Percentiles rank a stretch among this genome's conserved stretches.
phyloP scores from a whole-genome alignment of 2,329 filamentous ascomycete species.

The Scedosporium apiospermum region DNA sequence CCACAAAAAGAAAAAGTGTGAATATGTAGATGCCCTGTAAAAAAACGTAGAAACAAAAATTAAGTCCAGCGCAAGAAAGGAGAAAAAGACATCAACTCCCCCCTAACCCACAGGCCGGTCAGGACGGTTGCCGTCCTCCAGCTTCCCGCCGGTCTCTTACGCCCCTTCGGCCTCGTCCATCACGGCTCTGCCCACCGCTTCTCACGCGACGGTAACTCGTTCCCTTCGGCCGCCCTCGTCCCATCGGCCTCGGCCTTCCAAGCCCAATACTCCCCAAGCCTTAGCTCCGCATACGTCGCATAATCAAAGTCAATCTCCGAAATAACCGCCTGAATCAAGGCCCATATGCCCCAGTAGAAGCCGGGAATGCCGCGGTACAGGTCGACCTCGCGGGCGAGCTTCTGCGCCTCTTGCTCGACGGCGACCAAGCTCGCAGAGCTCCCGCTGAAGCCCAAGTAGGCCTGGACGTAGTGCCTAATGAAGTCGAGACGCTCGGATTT shows the following conservation, averaged over 20 bases:
- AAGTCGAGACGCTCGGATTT: slow-evolving; percentile 68
- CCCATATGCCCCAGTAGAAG: slow-evolving; percentile 91
- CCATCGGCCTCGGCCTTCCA: slow-evolving; percentile 72
- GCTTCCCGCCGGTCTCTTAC: background rate
- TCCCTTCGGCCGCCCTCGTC: slow-evolving; percentile 38
- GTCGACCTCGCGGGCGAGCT: slow-evolving; percentile 74
- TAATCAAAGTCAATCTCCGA: slow-evolving; percentile 97
- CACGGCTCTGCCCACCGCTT: slow-evolving; percentile 61
- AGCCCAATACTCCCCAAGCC: slow-evolving; percentile 85
- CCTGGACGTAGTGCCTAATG: slow-evolving; percentile 69
- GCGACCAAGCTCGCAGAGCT: slow-evolving; percentile 22
- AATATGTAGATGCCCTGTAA: background rate
- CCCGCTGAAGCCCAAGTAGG: slow-evolving; percentile 51
- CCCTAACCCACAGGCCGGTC: too few relatives aligned
- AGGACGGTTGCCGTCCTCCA: too few relatives aligned
- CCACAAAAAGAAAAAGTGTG: background rate
- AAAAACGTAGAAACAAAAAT: background rate
- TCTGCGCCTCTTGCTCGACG: slow-evolving; percentile 53
- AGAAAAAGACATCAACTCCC: background rate
- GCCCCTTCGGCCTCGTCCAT: background rate
- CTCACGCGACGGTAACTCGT: slow-evolving; percentile 65
- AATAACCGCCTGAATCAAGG: slow-evolving; percentile 86
- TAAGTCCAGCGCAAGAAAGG: background rate
- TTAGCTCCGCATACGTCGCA: slow-evolving; percentile 75
- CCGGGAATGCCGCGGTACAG: slow-evolving; percentile 81